Evolutionary conservation across 176 grass and related monocot species (phyloP).

Genomic region (Eremochloa ophiuroides): DNA sequence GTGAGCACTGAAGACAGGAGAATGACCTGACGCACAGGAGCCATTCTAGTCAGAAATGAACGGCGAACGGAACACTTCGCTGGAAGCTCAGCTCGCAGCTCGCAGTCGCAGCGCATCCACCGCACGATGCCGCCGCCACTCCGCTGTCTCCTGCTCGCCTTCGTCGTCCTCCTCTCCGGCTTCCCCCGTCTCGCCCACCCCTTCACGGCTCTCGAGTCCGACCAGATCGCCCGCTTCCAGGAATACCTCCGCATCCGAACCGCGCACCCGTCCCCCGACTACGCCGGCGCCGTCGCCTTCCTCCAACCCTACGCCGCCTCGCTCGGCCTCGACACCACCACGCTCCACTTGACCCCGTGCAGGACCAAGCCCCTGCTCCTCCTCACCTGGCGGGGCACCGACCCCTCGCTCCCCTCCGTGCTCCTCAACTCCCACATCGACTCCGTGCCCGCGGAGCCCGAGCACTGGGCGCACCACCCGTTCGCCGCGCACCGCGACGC

Average conservation of each 20-base stretch:
- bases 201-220: conserved; percentile 50
- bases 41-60: not conserved
- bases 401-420: conserved; percentile 68
- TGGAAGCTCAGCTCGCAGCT: not conserved
- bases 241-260: conserved; percentile 80
- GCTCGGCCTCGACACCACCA: conserved; percentile 43
- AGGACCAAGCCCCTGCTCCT: conserved; percentile 73
- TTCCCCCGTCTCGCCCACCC: not conserved
- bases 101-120: not conserved
- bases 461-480: conserved; percentile 57
- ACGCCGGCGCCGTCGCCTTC: conserved; percentile 58
- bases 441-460: conserved; percentile 69
- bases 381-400: conserved; percentile 67
- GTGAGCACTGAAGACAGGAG: too few species aligned
- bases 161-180: conserved; percentile 3
- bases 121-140: conserved; percentile 9
- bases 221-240: conserved; percentile 61
- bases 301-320: conserved; percentile 64
- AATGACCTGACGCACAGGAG: not conserved
- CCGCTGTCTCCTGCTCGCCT: not conserved
- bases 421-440: conserved; percentile 93
- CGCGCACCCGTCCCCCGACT: conserved; percentile 68
- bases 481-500: conserved; percentile 59
- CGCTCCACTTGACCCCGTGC: conserved; percentile 52
- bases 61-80: not conserved